Evolutionary conservation across 164 flowering plant genomes (phyloP).

Genomic region (Vitis amurensis): DNA sequence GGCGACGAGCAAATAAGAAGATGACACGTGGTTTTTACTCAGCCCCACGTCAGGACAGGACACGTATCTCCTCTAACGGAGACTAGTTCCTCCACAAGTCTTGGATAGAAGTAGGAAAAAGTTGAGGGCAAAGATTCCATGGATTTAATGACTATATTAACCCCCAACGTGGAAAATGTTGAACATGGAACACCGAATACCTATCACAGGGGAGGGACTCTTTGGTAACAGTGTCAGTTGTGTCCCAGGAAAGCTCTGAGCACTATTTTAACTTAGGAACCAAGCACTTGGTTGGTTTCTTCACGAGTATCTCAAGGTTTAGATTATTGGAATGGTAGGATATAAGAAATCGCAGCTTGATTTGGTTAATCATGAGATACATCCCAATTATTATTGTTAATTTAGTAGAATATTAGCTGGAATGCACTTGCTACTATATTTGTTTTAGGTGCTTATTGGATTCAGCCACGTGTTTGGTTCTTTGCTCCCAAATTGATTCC

Average conservation of each 20-base stretch:
- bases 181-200: too few species aligned
- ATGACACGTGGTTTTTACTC: neutral
- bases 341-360: neutral
- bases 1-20: neutral
- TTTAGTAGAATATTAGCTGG: conserved; percentile 1
- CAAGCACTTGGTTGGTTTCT: neutral
- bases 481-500: too few species aligned
- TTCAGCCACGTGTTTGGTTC: too few species aligned
- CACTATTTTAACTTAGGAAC: too few species aligned
- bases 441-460: too few species aligned
- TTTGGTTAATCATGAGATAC: neutral
- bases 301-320: neutral
- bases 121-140: neutral
- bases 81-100: neutral
- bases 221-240: too few species aligned
- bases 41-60: neutral
- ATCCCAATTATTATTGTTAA: neutral
- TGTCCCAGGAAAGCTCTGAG: too few species aligned
- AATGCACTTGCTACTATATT: neutral
- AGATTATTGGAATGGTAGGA: neutral
- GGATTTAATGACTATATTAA: neutral
- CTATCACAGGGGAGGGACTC: too few species aligned
- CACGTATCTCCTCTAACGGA: neutral
- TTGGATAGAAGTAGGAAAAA: neutral
- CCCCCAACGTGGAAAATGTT: neutral